phyloP scores from a whole-genome alignment of 495 filamentous ascomycete species.

The Neurospora sp. region DNA sequence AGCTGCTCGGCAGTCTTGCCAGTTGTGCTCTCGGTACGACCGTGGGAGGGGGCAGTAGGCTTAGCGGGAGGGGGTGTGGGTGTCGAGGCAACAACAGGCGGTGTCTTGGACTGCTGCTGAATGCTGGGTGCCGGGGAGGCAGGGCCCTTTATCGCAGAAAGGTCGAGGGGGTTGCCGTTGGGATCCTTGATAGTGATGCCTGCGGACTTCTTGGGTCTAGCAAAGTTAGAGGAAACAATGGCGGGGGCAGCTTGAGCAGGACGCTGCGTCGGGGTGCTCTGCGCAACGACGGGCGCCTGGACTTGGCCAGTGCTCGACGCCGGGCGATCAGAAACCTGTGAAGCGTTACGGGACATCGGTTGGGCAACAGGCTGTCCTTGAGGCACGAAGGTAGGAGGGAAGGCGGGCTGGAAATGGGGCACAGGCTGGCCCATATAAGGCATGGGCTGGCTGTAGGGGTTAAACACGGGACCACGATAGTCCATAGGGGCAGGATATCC shows the following conservation, averaged over 20 bases:
- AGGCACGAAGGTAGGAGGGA: constrained; percentile 32
- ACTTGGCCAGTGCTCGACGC: constrained; percentile 64
- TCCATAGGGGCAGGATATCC: constrained; percentile 19
- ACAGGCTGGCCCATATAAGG: constrained; percentile 39
- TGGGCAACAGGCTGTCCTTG: constrained; percentile 46
- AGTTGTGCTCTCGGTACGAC: constrained; percentile 34
- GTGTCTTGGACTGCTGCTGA: constrained; percentile 42
- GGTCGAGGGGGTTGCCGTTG: constrained; percentile 49
- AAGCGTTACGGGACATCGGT: constrained; percentile 73
- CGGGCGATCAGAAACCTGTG: constrained; percentile 71
- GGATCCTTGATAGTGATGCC: constrained; percentile 71
- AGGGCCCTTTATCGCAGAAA: constrained; percentile 27
- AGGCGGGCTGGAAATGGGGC: constrained; percentile 33
- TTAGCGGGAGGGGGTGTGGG: constrained; percentile 42
- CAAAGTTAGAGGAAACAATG: constrained; percentile 46
- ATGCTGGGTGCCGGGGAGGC: constrained; percentile 37
- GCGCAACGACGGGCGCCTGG: constrained; percentile 35
- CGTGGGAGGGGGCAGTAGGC: constrained; percentile 31
- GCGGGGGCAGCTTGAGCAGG: constrained; percentile 47
- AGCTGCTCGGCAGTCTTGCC: constrained; percentile 41
- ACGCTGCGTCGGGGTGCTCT: constrained; percentile 40
- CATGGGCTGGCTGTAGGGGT: constrained; percentile 24
- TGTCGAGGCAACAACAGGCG: constrained; percentile 40
- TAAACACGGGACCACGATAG: constrained; percentile 30
- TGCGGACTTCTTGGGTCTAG: constrained; percentile 54